Evolutionary conservation across 163 green algal genomes (phyloP).

Genomic region (Picocystis sp.): DNA sequence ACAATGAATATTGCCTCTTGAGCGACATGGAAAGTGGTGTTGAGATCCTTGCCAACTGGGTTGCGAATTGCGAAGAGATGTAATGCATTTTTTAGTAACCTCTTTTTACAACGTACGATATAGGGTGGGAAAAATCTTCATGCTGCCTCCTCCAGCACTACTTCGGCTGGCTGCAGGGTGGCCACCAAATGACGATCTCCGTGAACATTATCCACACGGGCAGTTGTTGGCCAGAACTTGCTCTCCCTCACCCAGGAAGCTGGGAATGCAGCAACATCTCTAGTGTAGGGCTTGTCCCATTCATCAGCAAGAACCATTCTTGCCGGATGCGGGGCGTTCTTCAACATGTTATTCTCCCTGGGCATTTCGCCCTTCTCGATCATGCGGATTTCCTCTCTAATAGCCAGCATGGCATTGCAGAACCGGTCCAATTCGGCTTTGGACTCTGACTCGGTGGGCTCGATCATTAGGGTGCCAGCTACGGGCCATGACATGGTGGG

Average conservation of each 20-base stretch:
- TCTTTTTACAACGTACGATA: background rate
- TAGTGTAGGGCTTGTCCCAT: constrained; percentile 48
- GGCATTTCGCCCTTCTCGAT: constrained; percentile 59
- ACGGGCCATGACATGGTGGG: constrained; percentile 99
- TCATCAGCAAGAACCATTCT: constrained; percentile 50
- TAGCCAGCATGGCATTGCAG: constrained; percentile 87
- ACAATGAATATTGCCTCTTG: constrained; percentile 42
- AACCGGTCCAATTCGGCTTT: constrained; percentile 87
- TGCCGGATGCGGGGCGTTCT: constrained; percentile 78
- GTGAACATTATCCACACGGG: constrained; percentile 94
- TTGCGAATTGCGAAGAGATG: constrained; percentile 11
- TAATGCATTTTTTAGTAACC: background rate
- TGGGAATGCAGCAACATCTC: constrained; percentile 75
- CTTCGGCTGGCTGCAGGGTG: constrained; percentile 12
- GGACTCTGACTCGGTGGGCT: constrained; percentile 82
- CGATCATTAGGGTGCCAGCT: constrained; percentile 93
- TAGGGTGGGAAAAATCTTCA: too few species aligned
- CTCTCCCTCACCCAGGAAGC: constrained; percentile 59
- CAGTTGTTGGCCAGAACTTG: constrained; percentile 97
- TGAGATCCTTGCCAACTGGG: constrained; percentile 18
- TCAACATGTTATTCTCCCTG: constrained; percentile 79
- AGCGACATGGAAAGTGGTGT: constrained; percentile 38
- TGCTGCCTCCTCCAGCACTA: too few species aligned
- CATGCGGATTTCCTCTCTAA: constrained; percentile 76
- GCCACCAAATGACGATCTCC: constrained; percentile 86